Evolutionary conservation across 805 yeast genomes (phyloP).

Genomic region (Candida mattraensis): DNA sequence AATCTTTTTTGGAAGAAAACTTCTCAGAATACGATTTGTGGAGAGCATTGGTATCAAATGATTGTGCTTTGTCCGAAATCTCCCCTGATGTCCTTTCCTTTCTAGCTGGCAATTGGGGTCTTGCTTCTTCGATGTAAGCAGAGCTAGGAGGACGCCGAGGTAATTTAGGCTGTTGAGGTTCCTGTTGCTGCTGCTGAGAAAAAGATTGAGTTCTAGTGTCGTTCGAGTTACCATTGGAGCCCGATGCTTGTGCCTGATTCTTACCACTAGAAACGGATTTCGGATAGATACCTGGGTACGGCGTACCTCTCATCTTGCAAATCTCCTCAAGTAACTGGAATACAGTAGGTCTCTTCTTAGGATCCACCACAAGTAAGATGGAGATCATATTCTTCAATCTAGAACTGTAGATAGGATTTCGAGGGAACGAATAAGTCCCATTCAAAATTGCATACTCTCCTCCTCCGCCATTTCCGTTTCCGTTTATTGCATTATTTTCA

Average conservation of each 20-base stretch:
- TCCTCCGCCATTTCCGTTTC: slow-evolving; percentile 36
- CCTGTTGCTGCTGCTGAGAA: slow-evolving; percentile 1
- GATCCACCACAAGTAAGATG: slow-evolving; percentile 62
- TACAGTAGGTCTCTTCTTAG: slow-evolving; percentile 70
- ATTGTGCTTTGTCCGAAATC: neutral
- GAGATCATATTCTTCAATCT: slow-evolving; percentile 63
- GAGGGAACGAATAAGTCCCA: slow-evolving; percentile 53
- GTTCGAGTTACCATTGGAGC: too few species aligned
- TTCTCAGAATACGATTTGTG: slow-evolving; percentile 22
- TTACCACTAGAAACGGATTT: slow-evolving; percentile 17
- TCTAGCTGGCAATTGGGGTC: slow-evolving; percentile 18
- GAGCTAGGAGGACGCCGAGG: slow-evolving; percentile 16
- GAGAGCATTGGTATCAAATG: slow-evolving; percentile 9
- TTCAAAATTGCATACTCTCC: slow-evolving; percentile 65
- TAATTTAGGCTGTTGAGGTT: slow-evolving; percentile 2
- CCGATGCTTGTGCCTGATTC: slow-evolving; percentile 1
- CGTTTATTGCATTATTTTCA: slow-evolving; percentile 47
- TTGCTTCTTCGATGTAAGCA: slow-evolving; percentile 2
- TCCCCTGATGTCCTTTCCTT: slow-evolving; percentile 20
- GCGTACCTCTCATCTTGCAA: slow-evolving; percentile 55
- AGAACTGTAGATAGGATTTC: slow-evolving; percentile 57
- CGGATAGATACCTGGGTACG: slow-evolving; percentile 35
- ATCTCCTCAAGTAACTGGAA: slow-evolving; percentile 70
- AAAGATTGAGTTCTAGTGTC: neutral
- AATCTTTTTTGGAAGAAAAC: slow-evolving; percentile 3